These are phyloP conservation scores for Wickerhamiella qilinensis DNA, from an alignment of 805 yeast species.

Conservation along the genomic window DNA sequence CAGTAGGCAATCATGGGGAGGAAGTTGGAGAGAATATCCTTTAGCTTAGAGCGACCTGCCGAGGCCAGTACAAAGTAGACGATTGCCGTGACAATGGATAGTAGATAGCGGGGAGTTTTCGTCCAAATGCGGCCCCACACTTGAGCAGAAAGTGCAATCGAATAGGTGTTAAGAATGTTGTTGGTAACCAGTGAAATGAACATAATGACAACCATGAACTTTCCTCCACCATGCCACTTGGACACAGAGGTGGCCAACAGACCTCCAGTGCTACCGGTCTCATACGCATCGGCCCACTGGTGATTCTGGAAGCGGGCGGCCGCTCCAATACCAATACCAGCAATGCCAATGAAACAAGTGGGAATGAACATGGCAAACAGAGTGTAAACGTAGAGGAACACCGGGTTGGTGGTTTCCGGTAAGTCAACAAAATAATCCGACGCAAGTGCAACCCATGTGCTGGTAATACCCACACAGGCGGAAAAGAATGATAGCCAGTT, in stretches of 20 bases:
- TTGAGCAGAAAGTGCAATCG: slow-evolving; percentile 69
- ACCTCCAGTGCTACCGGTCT: slow-evolving; percentile 56
- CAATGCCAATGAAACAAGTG: slow-evolving; percentile 56
- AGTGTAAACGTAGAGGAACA: slow-evolving; percentile 41
- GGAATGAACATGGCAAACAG: slow-evolving; percentile 54
- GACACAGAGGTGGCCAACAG: slow-evolving; percentile 44
- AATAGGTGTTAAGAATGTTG: slow-evolving; percentile 65
- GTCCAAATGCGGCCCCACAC: slow-evolving; percentile 33
- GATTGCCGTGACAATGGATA: slow-evolving; percentile 48
- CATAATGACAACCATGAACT: slow-evolving; percentile 51
- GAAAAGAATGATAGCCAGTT: slow-evolving; percentile 58
- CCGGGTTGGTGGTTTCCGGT: slow-evolving; percentile 52
- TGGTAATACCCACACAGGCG: slow-evolving; percentile 58
- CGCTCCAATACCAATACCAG: slow-evolving; percentile 57
- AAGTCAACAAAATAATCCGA: slow-evolving; percentile 70
- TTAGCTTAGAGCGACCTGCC: slow-evolving; percentile 59
- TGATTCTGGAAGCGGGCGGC: slow-evolving; percentile 37
- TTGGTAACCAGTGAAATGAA: slow-evolving; percentile 66
- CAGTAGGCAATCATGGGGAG: slow-evolving; percentile 87
- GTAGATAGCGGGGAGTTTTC: slow-evolving; percentile 59
- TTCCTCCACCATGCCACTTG: slow-evolving; percentile 66
- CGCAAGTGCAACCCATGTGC: slow-evolving; percentile 82
- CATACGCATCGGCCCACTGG: slow-evolving; percentile 44
- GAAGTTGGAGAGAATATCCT: slow-evolving; percentile 61
- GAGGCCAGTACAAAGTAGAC: slow-evolving; percentile 55